Base-by-base conservation (phyloP, 495 filamentous ascomycete species). In the Neurospora sp. region DNA sequence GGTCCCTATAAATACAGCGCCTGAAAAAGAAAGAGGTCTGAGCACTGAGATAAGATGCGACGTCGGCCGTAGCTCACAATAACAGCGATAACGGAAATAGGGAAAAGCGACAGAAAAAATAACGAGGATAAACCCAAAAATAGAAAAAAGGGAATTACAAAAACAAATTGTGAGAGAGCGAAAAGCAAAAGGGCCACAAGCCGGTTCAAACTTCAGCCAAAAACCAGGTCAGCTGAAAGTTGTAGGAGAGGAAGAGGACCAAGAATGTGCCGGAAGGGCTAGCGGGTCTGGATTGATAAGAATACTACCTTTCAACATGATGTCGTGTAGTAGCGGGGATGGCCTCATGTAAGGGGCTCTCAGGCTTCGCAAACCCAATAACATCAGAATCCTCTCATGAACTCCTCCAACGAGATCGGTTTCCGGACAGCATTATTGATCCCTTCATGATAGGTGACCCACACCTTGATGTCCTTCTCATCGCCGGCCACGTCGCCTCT, bases 401-500 rank as follows among this genome's bases (percentile, higher is more conserved):
- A 85, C 80, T 99, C 96, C 74, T 90, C 89, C 82, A 99, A 80
- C 46, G 91, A 92, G 74, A 99, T 88, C 5, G 94, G 94, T 80
- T 98, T 98, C 79, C 93, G 88, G 60, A 99, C 96, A 11, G 96
- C 96, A 84, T 98, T 98, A 76, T 93, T 96, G 80, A 93, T 91
- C n/a, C 96, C 96, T 82, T 98, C 96, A 78, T 98, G 91, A 80
- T 92, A 99, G 74, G 91, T 97, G 31, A 97, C 90, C 95, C 96
- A 99, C 12, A 96, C 91, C 79, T 90, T 91, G 27, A 82, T 84
- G 66, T 88, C 88, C 62, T 82, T 78, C 37, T 82, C 84, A 10
- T 75, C 83, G 31, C 83, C 77, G 66, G 83, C 82, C 4, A 76
- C 82, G 23, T 77, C 77, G 10, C 77, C 74, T 80, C 69, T 74